These are phyloP conservation scores for Lumnitzera racemosa DNA, from an alignment of 345 rosid genomes.

Conservation along the genomic window DNA sequence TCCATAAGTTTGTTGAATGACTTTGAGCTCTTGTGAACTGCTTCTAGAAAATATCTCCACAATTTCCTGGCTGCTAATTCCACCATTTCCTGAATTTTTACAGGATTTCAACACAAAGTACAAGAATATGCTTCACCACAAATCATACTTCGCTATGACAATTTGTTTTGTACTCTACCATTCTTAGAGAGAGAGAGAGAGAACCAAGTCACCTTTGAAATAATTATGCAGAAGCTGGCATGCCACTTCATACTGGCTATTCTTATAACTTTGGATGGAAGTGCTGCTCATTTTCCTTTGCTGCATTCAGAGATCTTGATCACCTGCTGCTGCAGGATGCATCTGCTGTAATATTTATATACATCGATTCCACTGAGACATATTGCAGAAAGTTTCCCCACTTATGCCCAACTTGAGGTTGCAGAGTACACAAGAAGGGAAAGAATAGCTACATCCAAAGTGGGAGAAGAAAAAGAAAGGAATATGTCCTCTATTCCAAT, in stretches of 20 bases:
- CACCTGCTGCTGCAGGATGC: background rate
- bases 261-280: conserved; percentile 1
- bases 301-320: background rate
- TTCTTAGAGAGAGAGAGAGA: no score
- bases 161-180: no score
- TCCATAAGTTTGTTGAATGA: conserved; percentile 12
- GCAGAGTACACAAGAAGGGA: conserved; percentile 5
- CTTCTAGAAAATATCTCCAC: conserved; percentile 12
- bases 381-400: conserved; percentile 1
- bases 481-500: conserved; percentile 19
- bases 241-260: conserved; percentile 9
- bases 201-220: conserved; percentile 13
- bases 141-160: no score
- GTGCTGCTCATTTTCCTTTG: conserved; percentile 10
- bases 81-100: conserved; percentile 11
- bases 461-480: conserved; percentile 15
- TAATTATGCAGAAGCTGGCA: conserved; percentile 13
- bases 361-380: no score
- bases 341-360: no score
- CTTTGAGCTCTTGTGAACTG: conserved; percentile 9
- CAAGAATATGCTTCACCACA: no score
- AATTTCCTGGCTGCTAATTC: conserved; percentile 7
- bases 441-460: conserved; percentile 19
- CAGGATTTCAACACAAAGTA: no score
- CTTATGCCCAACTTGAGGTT: background rate